phyloP scores from a whole-genome alignment of 306 rosid species.

The Rosa multiflora region DNA sequence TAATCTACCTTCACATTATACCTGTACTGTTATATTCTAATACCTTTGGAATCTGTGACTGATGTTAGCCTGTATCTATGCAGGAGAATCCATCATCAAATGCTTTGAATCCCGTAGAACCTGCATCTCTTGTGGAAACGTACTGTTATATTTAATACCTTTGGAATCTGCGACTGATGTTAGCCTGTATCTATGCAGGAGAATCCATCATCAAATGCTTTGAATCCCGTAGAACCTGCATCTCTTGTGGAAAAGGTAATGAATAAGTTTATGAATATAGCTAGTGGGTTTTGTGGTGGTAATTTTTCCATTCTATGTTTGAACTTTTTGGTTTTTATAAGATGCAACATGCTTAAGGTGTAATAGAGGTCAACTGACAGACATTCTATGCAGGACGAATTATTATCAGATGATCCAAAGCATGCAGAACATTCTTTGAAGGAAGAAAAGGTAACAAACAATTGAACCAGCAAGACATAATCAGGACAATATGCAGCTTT shows the following conservation, averaged over 20 bases:
- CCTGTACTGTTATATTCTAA: not conserved
- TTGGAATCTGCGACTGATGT: conserved; percentile 4
- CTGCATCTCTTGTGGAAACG: conserved; percentile 33
- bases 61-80: conserved; percentile 15
- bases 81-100: conserved; percentile 36
- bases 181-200: conserved; percentile 36
- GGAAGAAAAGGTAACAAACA: conserved; percentile 31
- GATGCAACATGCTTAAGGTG: not conserved
- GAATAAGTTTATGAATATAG: not conserved
- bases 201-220: conserved; percentile 18
- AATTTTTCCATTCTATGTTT: not conserved
- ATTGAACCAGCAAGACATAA: not conserved
- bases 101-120: conserved; percentile 16
- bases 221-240: conserved; percentile 22
- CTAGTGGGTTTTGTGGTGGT: not conserved
- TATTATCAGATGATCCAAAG: conserved; percentile 25
- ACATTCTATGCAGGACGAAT: conserved; percentile 29
- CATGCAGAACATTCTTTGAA: conserved; percentile 22
- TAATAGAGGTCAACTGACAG: conserved; percentile 15
- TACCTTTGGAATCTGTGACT: conserved; percentile 1
- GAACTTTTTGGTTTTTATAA: not conserved
- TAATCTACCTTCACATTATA: conserved; percentile 24
- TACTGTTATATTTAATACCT: not conserved
- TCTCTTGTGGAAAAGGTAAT: conserved; percentile 41
- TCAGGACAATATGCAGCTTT: not conserved